Percentiles rank a stretch among this genome's conserved stretches.
Conservation (phyloP, 331 rosid species). For the Quercus lobata region DNA sequence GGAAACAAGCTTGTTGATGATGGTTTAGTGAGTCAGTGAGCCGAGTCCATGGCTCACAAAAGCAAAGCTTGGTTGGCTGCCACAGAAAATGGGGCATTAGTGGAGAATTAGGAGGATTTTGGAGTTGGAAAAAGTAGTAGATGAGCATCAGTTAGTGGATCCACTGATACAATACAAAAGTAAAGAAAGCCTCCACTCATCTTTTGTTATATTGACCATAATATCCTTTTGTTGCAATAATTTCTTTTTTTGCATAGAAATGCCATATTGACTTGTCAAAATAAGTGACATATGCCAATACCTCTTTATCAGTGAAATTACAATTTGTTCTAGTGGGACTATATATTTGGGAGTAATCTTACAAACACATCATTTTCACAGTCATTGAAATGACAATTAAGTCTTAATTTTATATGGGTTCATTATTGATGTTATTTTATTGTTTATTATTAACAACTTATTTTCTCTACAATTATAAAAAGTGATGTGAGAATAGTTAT, state of each 20-base stretch:
- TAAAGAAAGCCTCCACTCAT: slow-evolving; percentile 32
- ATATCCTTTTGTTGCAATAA: slow-evolving; percentile 17
- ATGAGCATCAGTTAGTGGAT: slow-evolving; percentile 48
- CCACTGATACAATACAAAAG: slow-evolving; percentile 31
- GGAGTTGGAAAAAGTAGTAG: slow-evolving; percentile 40
- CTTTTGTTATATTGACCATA: slow-evolving; percentile 18
- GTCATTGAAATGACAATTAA: too few species aligned
- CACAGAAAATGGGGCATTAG: slow-evolving; percentile 24
- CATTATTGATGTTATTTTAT: too few species aligned
- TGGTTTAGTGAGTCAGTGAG: neutral
- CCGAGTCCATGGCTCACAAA: neutral
- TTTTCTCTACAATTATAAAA: too few species aligned
- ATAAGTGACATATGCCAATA: neutral
- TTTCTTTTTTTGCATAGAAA: slow-evolving; percentile 1
- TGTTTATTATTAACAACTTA: too few species aligned
- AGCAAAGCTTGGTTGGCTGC: slow-evolving; percentile 22
- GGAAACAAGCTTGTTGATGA: neutral
- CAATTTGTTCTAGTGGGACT: neutral
- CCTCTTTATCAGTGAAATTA: neutral
- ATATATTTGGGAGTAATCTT: too few species aligned
- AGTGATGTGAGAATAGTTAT: too few species aligned
- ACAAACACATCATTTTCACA: too few species aligned
- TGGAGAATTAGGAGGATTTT: slow-evolving; percentile 28
- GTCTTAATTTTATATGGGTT: too few species aligned
- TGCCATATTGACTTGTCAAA: slow-evolving; percentile 2